phyloP scores from a whole-genome alignment of 345 rosid genomes.

The Fremontodendron californicum region DNA sequence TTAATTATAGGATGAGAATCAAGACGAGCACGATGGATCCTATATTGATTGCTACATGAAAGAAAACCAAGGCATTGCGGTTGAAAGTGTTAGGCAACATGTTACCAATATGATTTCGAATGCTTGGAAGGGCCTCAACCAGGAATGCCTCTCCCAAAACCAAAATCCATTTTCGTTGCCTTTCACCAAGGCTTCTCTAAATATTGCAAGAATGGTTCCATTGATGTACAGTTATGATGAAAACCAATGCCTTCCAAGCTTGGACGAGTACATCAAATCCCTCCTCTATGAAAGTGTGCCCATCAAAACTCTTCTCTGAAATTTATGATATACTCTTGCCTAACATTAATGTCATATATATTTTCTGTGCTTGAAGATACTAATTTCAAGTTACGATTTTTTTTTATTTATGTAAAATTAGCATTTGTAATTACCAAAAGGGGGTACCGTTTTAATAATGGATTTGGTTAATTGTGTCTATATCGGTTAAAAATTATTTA shows the following conservation, averaged over 20 bases:
- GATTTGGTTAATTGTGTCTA: too few relatives aligned
- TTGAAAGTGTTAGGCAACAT: slow-evolving; percentile 31
- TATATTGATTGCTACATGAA: slow-evolving; percentile 50
- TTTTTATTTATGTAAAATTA: too few relatives aligned
- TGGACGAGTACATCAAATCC: slow-evolving; percentile 32
- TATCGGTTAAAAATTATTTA: too few relatives aligned
- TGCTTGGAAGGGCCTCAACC: slow-evolving; percentile 55
- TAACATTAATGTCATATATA: too few relatives aligned
- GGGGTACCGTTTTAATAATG: too few relatives aligned
- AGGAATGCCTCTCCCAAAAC: slow-evolving; percentile 35
- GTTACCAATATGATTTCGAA: slow-evolving; percentile 37
- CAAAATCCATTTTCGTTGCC: slow-evolving; percentile 33
- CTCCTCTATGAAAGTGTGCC: slow-evolving; percentile 13
- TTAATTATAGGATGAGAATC: slow-evolving; percentile 44
- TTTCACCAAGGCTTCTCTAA: slow-evolving; percentile 34
- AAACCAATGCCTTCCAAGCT: slow-evolving; percentile 35
- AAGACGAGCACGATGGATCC: slow-evolving; percentile 58
- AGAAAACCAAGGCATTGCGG: slow-evolving; percentile 27
- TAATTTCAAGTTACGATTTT: too few relatives aligned
- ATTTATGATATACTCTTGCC: neutral
- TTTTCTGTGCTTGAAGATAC: too few relatives aligned
- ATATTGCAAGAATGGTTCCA: slow-evolving; percentile 54
- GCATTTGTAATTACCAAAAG: too few relatives aligned
- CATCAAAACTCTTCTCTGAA: neutral
- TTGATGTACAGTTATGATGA: slow-evolving; percentile 53